Base-by-base conservation (phyloP, 83 land plant genomes). In the Isoetes engelmannii region DNA sequence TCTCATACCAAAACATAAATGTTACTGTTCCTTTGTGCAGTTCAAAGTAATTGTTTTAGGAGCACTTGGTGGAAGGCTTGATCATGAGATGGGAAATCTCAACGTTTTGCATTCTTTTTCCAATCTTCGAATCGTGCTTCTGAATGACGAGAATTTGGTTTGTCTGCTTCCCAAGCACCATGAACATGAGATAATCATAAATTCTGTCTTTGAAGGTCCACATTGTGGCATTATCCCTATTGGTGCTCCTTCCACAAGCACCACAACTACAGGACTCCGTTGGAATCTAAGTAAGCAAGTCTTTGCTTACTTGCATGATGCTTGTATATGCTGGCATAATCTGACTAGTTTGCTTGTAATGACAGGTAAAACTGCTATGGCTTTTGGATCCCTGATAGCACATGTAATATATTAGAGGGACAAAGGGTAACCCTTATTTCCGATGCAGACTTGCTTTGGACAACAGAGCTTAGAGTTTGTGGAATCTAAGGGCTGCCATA, bases 61-160 rank as follows among this genome's bases (percentile, higher is more conserved):
- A 49, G 97, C 90, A 48, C 84, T 93, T 41, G 98, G 98, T 64
- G 98, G 98, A 47, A 72, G 98, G 69, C 86, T 93, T 77, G 98
- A 93, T 61, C 98, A 93, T 68, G 98, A 90, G 73, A 44, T 79
- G 47, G 98, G 90, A 69, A 90, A 93, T 72, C 69, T 93, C 5
- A 93, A 93, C 69, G 93, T 90, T 6, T 74, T 93, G 5, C 84
- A 74, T 47, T 57, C 60, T 10, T 93, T 90, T 77, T 61, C 62
- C 48, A 2, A 28, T 28, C 48, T 75, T 13, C 79, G 84, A 18
- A 93, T 93, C 44, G 74, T 85, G 60, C 89, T 93, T 56, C 18
- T 90, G 45, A 86, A 86, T 53, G 88, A 90, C 69, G 87, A 88
- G 66, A 82, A 85, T 74, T 79, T 83, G 37, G 79, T 90, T 28